Evolutionary conservation across 202 grass and related monocot species (phyloP).

Genomic region (Panicum hallii): DNA sequence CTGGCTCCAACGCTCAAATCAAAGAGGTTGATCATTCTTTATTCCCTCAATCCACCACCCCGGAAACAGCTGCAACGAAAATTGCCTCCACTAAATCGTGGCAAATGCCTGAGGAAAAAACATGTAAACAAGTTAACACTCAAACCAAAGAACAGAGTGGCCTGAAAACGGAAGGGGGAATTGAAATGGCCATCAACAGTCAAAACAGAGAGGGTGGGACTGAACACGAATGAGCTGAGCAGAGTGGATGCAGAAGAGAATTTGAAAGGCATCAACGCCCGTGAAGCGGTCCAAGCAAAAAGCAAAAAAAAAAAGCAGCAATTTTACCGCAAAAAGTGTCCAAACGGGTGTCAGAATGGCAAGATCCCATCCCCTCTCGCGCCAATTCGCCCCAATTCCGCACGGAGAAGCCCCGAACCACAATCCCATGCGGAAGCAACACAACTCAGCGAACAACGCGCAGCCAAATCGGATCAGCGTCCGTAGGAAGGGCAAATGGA

Average conservation of each 20-base stretch:
- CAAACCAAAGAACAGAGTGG: not conserved
- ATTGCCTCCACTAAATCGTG: slow-evolving; percentile 30
- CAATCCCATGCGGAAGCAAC: not conserved
- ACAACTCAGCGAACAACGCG: not conserved
- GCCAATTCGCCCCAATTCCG: slow-evolving; percentile 45
- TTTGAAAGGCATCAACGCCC: slow-evolving; percentile 18
- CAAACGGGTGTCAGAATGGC: not conserved
- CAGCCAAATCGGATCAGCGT: slow-evolving; percentile 43
- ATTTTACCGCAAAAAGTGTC: slow-evolving; percentile 18
- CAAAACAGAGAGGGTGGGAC: not conserved
- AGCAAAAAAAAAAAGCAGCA: slow-evolving; percentile 26
- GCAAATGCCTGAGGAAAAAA: slow-evolving; percentile 28
- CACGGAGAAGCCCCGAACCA: not conserved
- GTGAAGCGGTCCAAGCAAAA: slow-evolving; percentile 28
- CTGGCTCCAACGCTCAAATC: slow-evolving; percentile 59
- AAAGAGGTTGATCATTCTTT: slow-evolving; percentile 61
- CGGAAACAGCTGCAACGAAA: slow-evolving; percentile 36
- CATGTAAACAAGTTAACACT: not conserved
- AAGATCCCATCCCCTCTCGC: slow-evolving; percentile 34
- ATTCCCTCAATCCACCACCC: slow-evolving; percentile 42
- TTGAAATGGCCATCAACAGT: not conserved
- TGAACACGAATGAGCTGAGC: not conserved
- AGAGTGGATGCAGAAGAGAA: not conserved
- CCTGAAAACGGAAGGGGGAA: not conserved
- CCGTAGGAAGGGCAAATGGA: not conserved